phyloP scores from a whole-genome alignment of 768 basidiomycete genomes.

The Hortiboletus flavorubellus region DNA sequence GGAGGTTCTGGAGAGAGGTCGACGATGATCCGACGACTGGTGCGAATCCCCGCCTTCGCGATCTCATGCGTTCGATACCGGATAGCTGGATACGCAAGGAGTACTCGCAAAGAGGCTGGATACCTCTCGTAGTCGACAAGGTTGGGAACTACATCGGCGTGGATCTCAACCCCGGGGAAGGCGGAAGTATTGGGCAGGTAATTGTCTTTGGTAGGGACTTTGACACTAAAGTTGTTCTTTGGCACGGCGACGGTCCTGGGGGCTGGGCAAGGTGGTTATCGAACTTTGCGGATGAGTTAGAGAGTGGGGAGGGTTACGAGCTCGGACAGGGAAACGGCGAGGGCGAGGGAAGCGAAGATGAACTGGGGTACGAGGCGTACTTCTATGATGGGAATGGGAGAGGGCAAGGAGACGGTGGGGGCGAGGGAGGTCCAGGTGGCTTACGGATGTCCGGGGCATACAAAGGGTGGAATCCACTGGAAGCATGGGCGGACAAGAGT shows the following conservation, averaged over 20 bases:
- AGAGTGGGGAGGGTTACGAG: constrained; percentile 86
- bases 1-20: constrained; percentile 94
- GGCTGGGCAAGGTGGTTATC: constrained; percentile 98
- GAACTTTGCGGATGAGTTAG: constrained; percentile 87
- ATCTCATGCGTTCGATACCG: constrained; percentile 86
- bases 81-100: constrained; percentile 83
- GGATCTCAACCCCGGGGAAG: constrained; percentile 83
- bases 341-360: constrained; percentile 77
- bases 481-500: constrained; percentile 91
- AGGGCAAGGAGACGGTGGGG: constrained; percentile 76
- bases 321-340: constrained; percentile 55
- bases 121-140: constrained; percentile 91
- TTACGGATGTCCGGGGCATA: constrained; percentile 82
- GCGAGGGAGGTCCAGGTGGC: constrained; percentile 67
- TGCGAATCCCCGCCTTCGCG: constrained; percentile 65
- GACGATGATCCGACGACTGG: constrained; percentile 87
- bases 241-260: constrained; percentile 82
- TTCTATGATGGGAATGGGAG: constrained; percentile 78
- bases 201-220: constrained; percentile 99
- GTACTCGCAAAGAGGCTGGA: constrained; percentile 95
- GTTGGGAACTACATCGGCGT: constrained; percentile 96
- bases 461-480: constrained; percentile 87
- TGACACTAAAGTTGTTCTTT: constrained; percentile 95
- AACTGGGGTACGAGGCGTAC: constrained; percentile 82
- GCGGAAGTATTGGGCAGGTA: constrained; percentile 82